Base-by-base conservation (phyloP, 2,329 filamentous ascomycete species). In the Biscogniauxia marginata region DNA sequence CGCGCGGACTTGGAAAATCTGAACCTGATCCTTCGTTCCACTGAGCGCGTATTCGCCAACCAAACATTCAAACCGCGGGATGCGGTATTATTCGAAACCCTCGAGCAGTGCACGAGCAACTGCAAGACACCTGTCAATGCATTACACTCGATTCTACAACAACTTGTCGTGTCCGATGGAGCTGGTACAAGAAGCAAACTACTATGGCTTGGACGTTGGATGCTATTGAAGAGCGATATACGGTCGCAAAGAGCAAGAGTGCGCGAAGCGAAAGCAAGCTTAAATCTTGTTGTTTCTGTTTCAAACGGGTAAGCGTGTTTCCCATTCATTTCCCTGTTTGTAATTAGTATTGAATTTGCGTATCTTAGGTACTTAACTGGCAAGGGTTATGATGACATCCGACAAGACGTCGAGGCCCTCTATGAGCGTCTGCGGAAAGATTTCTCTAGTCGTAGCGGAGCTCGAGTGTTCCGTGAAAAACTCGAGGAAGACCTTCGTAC, bases 261-360 rank as follows among this genome's bases (percentile, higher is more conserved):
- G 30, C 44, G 51, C 8, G 51, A 53, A 48, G 51, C 51, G 2
- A 53, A 53, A 53, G 51, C 51, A 11, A 53, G 51, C 45, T 48
- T 53, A 8, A 53, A 48, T 30, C 23, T 53, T 7, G 48, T 45
- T 9, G 20, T 53, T 16, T 34, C 51, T 18, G 43, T 53, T 19
- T 34, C 25, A 19, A 53, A 53, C 19, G 51, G 51, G 51, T 53
- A 11, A 2, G 51, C 13, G 2, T 39, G 2, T 24, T 22, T 13
- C n/a, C 21, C 11, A 20, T 23, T 9, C 9, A 4, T 13, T n/a
- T 5, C 1, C 24, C 13, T 16, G n/a, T n/a, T 39, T 39, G 8
- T 5, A 18, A 39, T 39, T 21, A 3, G 19, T 16, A n/a, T n/a
- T 11, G 18, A 21, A 16, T 48, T 9, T 18, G 34, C 7, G 7